phyloP scores from a whole-genome alignment of 345 rosid genomes.

The Ceriops tagal region DNA sequence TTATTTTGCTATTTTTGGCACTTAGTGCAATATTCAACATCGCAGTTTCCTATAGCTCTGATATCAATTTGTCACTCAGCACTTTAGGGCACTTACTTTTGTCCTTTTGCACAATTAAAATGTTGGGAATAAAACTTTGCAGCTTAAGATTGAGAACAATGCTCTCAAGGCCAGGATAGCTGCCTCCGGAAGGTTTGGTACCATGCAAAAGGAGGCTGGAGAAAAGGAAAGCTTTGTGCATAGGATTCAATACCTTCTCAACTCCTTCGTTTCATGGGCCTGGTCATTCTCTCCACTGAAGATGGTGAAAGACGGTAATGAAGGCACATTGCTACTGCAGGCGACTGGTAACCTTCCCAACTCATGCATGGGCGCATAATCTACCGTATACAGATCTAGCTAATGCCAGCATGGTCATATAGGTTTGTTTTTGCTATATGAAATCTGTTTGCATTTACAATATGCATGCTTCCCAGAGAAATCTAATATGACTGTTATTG shows the following conservation, averaged over 20 bases:
- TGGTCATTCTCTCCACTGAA: conserved; percentile 7
- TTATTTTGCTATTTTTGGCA: too few relatives aligned
- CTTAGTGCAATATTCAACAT: too few relatives aligned
- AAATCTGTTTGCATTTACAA: too few relatives aligned
- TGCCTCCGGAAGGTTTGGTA: conserved; percentile 22
- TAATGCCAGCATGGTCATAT: background rate
- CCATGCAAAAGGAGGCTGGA: conserved; percentile 7
- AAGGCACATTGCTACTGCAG: background rate
- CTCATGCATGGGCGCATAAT: background rate
- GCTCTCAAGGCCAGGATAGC: conserved; percentile 38
- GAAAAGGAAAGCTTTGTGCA: conserved; percentile 13
- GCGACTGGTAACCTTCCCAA: background rate
- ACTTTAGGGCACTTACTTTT: too few relatives aligned
- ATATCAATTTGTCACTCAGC: too few relatives aligned
- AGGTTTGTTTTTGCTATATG: too few relatives aligned
- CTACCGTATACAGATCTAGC: background rate
- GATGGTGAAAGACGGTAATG: conserved; percentile 5
- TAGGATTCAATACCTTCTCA: conserved; percentile 15
- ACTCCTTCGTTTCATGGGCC: conserved; percentile 20
- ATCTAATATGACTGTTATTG: too few relatives aligned
- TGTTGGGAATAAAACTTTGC: conserved; percentile 7
- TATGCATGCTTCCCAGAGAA: too few relatives aligned
- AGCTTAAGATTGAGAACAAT: conserved; percentile 49
- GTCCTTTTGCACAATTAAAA: background rate
- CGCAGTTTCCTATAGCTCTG: too few relatives aligned